Conservation (phyloP, 208 protist species). For the Trypanosoma rangeli region DNA sequence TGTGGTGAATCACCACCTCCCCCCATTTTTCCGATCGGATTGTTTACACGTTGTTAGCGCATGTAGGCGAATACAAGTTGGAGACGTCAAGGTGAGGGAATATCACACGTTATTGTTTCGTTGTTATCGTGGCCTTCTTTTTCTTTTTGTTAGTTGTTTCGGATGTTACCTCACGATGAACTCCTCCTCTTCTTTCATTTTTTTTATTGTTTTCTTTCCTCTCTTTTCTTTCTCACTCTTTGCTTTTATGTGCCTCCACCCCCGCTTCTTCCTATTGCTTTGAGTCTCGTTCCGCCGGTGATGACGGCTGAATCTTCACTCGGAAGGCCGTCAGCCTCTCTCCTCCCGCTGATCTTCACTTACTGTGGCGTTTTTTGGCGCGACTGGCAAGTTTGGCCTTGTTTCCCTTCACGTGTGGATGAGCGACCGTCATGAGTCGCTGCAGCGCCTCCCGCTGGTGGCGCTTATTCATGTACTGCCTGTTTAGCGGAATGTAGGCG, state of each 20-base stretch:
- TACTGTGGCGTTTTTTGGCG: slow-evolving; percentile 24
- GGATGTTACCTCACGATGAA: too few species aligned
- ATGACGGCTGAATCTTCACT: too few species aligned
- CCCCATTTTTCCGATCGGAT: not conserved
- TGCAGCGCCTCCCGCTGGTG: slow-evolving; percentile 77
- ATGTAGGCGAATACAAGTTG: not conserved
- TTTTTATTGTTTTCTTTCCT: not conserved
- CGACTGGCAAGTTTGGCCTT: slow-evolving; percentile 72
- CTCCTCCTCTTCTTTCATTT: too few species aligned
- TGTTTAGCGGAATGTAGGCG: slow-evolving; percentile 91
- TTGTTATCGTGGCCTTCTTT: not conserved
- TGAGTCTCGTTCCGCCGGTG: too few species aligned
- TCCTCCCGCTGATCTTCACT: slow-evolving; percentile 24
- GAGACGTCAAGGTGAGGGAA: not conserved
- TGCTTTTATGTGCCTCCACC: too few species aligned
- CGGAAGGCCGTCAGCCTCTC: not conserved
- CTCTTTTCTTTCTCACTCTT: slow-evolving; percentile 7
- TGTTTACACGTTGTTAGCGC: slow-evolving; percentile 4
- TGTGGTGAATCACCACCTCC: not conserved
- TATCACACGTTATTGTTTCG: not conserved
- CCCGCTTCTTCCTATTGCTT: too few species aligned
- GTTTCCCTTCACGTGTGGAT: slow-evolving; percentile 65
- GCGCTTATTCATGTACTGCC: slow-evolving; percentile 89
- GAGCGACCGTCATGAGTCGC: slow-evolving; percentile 66
- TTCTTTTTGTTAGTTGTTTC: slow-evolving; percentile 3